Evolutionary conservation across 805 yeast species (phyloP), one percentile per base, ranked within the genome.

Genomic region (Limtongozyma cylindracea): DNA sequence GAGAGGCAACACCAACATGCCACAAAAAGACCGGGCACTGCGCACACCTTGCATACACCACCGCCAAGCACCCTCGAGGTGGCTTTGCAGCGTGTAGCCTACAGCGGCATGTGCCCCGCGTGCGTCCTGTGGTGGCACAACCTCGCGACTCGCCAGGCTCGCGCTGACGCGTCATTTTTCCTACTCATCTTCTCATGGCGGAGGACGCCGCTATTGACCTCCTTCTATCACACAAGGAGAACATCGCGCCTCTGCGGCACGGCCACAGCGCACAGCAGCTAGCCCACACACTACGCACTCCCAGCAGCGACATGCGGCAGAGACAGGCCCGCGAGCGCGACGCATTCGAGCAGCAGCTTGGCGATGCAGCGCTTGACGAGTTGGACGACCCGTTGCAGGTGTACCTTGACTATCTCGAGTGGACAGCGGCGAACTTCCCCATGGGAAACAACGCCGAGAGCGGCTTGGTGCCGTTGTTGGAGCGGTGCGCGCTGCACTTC

Each of bases 211-310:
- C n/a, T n/a, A n/a, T n/a, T n/a, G n/a, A n/a, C n/a, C n/a, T n/a
- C n/a, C n/a, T n/a, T n/a, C n/a, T n/a, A n/a, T n/a, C n/a, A n/a
- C 70, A 72, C 25, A 80, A 80, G 42, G 92, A 76, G 39, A 76
- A 76, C 35, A 66, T 80, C 5, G 52, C 53, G 33, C 78, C 84
- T 1, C 35, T 64, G 12, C 45, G 44, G 3, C 63, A 58, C 10
- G 94, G 93, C 3, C 49, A 82, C 20, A 64, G 84, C 0, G 91
- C 68, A 0, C 31, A 45, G 16, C 53, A 63, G 6, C 45, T 78
- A 14, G 55, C 59, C 2, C 43, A 49, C 16, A 41, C 61, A 3
- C 46, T 66, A n/a, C n/a, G n/a, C n/a, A n/a, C n/a, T n/a, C 6
- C 5, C 39, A 50, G 19, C 39, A 36, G 23, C 30, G 23, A 30